Evolutionary conservation across 257 asterid species (phyloP).

Genomic region (Parsonsia alboflavescens): DNA sequence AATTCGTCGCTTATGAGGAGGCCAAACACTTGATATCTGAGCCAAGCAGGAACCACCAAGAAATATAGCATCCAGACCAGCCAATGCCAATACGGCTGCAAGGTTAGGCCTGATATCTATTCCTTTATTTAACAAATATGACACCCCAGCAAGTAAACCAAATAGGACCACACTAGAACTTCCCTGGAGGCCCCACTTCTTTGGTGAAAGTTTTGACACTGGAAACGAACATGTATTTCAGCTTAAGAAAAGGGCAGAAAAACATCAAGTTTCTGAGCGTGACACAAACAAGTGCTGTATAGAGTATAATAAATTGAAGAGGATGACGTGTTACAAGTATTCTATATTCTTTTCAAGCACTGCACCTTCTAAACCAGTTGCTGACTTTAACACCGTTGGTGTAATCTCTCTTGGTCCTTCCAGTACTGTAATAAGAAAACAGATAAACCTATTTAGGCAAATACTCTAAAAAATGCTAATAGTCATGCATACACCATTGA

Average conservation of each 20-base stretch:
- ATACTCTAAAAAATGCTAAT: slow-evolving; percentile 5
- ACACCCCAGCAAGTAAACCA: slow-evolving; percentile 55
- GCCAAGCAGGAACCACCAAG: slow-evolving; percentile 94
- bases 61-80: slow-evolving; percentile 65
- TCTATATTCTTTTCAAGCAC: not conserved
- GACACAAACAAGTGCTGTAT: not conserved
- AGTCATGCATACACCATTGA: not conserved
- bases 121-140: slow-evolving; percentile 75
- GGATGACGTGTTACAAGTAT: not conserved
- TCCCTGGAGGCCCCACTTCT: slow-evolving; percentile 97
- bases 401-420: slow-evolving; percentile 90
- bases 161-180: slow-evolving; percentile 61
- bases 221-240: slow-evolving; percentile 21
- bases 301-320: not conserved
- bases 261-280: not conserved
- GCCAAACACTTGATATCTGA: slow-evolving; percentile 91
- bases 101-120: slow-evolving; percentile 85
- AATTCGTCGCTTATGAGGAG: slow-evolving; percentile 87
- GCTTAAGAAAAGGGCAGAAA: not conserved
- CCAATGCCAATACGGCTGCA: slow-evolving; percentile 62
- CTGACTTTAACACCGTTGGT: slow-evolving; percentile 67
- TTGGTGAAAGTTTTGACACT: slow-evolving; percentile 87
- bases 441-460: not conserved
- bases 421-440: slow-evolving; percentile 49
- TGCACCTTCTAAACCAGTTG: slow-evolving; percentile 72